A percentile compares a stretch with the other conserved stretches of the same genome.
Conservation (phyloP, 2,329 filamentous ascomycete genomes). For the Diaporthe australafricana region DNA sequence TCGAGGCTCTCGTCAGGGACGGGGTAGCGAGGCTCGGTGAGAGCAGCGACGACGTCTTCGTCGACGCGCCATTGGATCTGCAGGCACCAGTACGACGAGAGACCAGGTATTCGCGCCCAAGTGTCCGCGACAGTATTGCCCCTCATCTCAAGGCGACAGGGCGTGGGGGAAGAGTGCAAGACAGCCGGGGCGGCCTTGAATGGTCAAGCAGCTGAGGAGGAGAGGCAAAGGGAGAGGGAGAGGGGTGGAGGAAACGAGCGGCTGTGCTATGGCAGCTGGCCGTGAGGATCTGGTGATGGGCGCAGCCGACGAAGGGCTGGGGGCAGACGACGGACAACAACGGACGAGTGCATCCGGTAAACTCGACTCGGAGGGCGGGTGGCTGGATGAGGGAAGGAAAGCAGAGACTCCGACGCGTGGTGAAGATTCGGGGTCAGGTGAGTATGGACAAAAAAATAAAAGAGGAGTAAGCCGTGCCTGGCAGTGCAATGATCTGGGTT, state of each 20-base stretch:
- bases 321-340: neutral
- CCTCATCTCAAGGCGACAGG: constrained; percentile 33
- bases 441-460: constrained; percentile 1
- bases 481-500: constrained; percentile 6
- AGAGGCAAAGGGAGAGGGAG: neutral
- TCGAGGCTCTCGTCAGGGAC: constrained; percentile 34
- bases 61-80: constrained; percentile 38
- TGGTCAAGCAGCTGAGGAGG: neutral
- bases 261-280: constrained; percentile 7
- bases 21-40: constrained; percentile 36
- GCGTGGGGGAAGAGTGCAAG: neutral
- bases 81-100: constrained; percentile 36
- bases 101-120: constrained; percentile 36
- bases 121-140: constrained; percentile 33
- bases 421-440: constrained; percentile 13
- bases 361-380: neutral
- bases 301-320: neutral
- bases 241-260: neutral
- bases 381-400: neutral
- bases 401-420: constrained; percentile 8
- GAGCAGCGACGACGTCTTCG: constrained; percentile 36
- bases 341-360: constrained; percentile 9
- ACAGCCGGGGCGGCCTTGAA: neutral
- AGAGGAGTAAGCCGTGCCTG: constrained; percentile 22
- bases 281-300: neutral